phyloP scores from a whole-genome alignment of 352 stramenopile genomes.

The Phytopythium kandeliae region DNA sequence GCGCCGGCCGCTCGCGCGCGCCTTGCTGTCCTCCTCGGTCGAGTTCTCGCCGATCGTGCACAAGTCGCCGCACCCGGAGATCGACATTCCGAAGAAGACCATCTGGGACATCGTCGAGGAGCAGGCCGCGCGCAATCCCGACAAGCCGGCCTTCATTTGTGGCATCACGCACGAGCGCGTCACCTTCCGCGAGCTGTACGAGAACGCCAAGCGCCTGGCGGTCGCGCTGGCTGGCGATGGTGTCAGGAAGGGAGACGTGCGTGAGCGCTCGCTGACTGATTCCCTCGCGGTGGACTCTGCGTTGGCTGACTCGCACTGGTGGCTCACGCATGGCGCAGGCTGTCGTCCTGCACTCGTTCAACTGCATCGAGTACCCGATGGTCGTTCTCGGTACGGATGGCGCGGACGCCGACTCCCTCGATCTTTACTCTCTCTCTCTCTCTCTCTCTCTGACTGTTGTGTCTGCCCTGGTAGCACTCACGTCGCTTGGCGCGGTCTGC shows the following conservation, averaged over 20 bases:
- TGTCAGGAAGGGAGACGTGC: constrained; percentile 41
- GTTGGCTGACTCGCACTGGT: neutral
- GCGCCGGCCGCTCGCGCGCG: neutral
- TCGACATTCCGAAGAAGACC: constrained; percentile 45
- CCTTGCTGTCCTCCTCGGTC: constrained; percentile 1
- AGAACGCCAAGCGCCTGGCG: constrained; percentile 28
- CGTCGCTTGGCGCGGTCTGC: constrained; percentile 41
- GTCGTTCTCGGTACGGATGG: constrained; percentile 34
- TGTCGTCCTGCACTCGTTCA: constrained; percentile 60
- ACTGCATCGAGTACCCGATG: constrained; percentile 63
- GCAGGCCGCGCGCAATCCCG: constrained; percentile 21
- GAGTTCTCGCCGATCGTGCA: constrained; percentile 46
- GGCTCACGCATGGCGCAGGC: constrained; percentile 13
- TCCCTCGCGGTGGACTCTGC: too few relatives aligned
- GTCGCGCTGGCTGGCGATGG: constrained; percentile 35
- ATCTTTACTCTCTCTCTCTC: neutral
- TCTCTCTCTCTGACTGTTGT: too few relatives aligned
- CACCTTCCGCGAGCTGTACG: constrained; percentile 40
- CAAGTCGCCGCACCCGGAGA: constrained; percentile 40
- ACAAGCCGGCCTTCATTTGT: constrained; percentile 49
- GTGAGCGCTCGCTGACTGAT: constrained; percentile 5
- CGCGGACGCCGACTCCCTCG: neutral
- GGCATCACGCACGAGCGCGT: constrained; percentile 43
- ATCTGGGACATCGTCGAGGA: constrained; percentile 43
- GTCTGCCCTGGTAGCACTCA: constrained; percentile 20